A percentile compares a stretch with the other conserved stretches of the same genome.
Conservation (phyloP, 495 filamentous ascomycete genomes). For the Chaetomium cochliodes region DNA sequence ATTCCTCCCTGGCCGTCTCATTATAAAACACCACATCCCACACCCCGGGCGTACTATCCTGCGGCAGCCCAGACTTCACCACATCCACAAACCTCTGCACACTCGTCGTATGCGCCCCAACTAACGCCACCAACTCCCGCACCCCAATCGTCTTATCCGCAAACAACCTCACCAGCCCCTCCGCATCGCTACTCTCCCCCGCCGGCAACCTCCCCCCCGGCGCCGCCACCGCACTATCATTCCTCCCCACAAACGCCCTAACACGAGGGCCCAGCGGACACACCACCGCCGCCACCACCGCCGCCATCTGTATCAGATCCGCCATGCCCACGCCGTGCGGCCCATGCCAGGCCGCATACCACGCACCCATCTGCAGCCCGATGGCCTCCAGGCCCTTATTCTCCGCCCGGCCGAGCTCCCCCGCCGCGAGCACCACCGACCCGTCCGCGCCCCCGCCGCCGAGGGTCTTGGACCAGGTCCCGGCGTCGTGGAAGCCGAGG, state of each 20-base stretch:
- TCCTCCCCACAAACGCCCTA: neutral
- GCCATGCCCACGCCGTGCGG: conserved; percentile 5
- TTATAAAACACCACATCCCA: conserved; percentile 2
- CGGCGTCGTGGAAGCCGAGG: conserved; percentile 9
- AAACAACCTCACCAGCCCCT: neutral
- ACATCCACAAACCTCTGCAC: neutral
- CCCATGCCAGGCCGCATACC: neutral
- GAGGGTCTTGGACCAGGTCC: neutral
- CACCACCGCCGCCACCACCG: neutral
- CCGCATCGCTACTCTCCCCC: neutral
- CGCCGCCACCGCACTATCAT: neutral
- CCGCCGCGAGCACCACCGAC: neutral
- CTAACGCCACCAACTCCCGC: neutral
- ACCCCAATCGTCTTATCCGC: neutral
- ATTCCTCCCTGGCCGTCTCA: neutral
- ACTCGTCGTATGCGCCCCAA: neutral
- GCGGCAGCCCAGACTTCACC: neutral
- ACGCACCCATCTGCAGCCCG: neutral
- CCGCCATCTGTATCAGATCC: conserved; percentile 5
- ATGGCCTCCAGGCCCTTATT: neutral
- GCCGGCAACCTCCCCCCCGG: neutral
- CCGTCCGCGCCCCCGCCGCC: conserved; percentile 8
- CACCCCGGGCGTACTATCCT: neutral
- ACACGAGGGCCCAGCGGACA: conserved; percentile 1
- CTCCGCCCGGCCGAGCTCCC: neutral